Percentiles rank a stretch among this genome's conserved stretches.
Evolutionary conservation across 208 protist genomes (phyloP).

Genomic region (Trypanosoma congolense): DNA sequence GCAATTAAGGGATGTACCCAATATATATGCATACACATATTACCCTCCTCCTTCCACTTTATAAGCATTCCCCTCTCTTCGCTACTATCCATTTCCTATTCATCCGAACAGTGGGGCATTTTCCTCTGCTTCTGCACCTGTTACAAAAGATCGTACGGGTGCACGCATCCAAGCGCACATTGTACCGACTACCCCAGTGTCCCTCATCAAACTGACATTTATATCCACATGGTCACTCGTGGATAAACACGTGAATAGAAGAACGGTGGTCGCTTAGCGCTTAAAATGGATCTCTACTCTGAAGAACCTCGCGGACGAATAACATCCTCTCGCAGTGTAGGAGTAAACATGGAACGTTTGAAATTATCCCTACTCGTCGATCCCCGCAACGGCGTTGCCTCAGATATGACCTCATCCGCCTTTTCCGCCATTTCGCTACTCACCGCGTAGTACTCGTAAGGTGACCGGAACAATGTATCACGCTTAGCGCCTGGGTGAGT

Average conservation of each 20-base stretch:
- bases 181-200: too few relatives aligned
- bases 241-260: background rate
- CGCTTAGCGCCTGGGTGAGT: constrained; percentile 71
- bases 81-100: too few relatives aligned
- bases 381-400: constrained; percentile 8
- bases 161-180: too few relatives aligned
- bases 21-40: too few relatives aligned
- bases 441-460: constrained; percentile 79
- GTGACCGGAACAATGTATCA: constrained; percentile 84
- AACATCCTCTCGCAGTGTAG: constrained; percentile 44
- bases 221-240: too few relatives aligned
- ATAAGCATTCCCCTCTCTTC: too few relatives aligned
- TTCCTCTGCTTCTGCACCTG: too few relatives aligned
- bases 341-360: constrained; percentile 27
- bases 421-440: constrained; percentile 48
- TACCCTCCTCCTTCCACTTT: too few relatives aligned
- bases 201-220: too few relatives aligned
- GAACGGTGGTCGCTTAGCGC: background rate
- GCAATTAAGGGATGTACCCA: too few relatives aligned
- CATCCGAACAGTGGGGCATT: too few relatives aligned
- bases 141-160: too few relatives aligned
- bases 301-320: constrained; percentile 26
- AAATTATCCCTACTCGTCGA: constrained; percentile 17
- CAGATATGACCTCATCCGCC: constrained; percentile 4
- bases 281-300: constrained; percentile 2